Evolutionary conservation across 768 basidiomycete species (phyloP), one percentile per base, ranked within the genome.

Genomic region (Aureoboletus auriporus): DNA sequence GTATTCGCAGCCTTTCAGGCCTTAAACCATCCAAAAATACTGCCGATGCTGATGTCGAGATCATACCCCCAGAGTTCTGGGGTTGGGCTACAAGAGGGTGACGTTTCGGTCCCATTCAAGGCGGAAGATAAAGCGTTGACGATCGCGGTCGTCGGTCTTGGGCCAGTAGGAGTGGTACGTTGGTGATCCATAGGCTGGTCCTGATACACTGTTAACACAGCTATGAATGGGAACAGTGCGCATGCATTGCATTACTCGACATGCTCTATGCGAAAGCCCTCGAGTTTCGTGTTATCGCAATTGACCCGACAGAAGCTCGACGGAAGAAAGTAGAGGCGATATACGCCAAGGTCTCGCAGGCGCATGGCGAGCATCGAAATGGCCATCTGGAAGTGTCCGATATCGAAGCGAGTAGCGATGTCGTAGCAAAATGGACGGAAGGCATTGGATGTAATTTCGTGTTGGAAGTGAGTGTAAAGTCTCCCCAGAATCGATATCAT

Each of bases 1-100:
- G 78, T 85, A 13, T 90, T 88, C 57, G 87, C 87, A 8, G 83
- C 83, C 3, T 59, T 82, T 49, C 88, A 89, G 62, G 80, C 81
- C 3, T 57, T 89, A 49, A 79, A 80, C 49, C 86, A 90, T 58
- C 82, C 86, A 5, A 90, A 89, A 66, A 69, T 82, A 5, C 68
- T 74, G 16, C 79, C 86, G 8, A 71, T 84, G 23, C 55, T 86
- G 42, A 79, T 75, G 0, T 81, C 79, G 3, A 71, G 60, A 34
- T 67, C 86, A 5, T 89, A 83, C 72, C 86, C 87, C 2, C 57
- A 53, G 6, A 55, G 59, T n/a, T 54, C 56, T 13, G 50, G 50
- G 12, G 5, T 42, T 33, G 29, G 65, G 4, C 16, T 38, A 23
- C 34, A 17, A 10, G 54, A 46, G 4, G 23, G 44, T 20, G 44